Evolutionary conservation across 2,329 filamentous ascomycete species (phyloP), one percentile per base, ranked within the genome.

Genomic region (Colletotrichum sp.): DNA sequence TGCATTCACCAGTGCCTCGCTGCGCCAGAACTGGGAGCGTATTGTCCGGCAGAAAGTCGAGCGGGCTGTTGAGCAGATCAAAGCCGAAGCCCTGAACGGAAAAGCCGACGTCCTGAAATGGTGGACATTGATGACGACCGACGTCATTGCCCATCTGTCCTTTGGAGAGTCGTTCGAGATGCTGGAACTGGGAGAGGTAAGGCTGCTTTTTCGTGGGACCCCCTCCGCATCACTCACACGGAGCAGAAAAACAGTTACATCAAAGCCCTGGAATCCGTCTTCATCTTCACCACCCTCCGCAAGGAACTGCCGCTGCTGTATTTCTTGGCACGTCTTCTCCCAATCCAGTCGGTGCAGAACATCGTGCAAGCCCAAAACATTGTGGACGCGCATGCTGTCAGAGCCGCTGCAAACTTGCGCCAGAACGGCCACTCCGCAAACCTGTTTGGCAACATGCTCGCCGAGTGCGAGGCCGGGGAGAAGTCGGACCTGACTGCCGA

Each of bases 131-230:
- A 86, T 91, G 84, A 81, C 89, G 0, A 90, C 89, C 0, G 90
- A 92, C 77, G 81, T 90, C 1, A 89, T 91, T 64, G 88, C 86
- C 0, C 85, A 91, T 62, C 80, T 92, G 6, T 87, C 83, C 3
- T 92, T 92, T 80, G 90, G 90, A 0, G 86, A 91, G 28, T 89
- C 88, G 1, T 91, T 91, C 71, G 80, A 82, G 1, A 89, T 88
- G 83, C 79, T 92, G 13, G 89, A 91, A 71, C 80, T 81, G 6
- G 89, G 88, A 18, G 80, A 88, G 82, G 89, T 90, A 78, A 72
- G 81, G 65, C 12, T 4, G 16, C 10, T 8, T 24, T 15, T 28
- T 18, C 7, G 7, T 13, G 1, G 6, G 18, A 2, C 0, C 26
- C 4, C n/a, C 10, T 9, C 24, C 5, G 38, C 18, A 2, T 9